A percentile compares a stretch with the other conserved stretches of the same genome.
Conservation (phyloP, 495 filamentous ascomycete species). For the Penicillium coprophilum region DNA sequence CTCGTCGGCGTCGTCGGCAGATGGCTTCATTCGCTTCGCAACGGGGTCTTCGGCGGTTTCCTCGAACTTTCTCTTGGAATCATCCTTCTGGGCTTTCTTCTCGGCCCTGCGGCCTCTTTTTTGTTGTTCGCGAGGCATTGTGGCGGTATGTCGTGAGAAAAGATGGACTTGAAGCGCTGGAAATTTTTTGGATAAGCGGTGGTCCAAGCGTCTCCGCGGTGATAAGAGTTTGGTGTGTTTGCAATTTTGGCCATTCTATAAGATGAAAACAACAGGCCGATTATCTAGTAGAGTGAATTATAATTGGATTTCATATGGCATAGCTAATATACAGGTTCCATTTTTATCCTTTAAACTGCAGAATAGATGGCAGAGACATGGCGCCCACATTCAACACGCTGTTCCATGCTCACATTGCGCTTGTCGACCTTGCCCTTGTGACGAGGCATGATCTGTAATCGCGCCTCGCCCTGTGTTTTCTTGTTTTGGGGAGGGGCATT, state of each 20-base stretch:
- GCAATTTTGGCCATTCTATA: slow-evolving; percentile 16
- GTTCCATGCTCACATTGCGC: slow-evolving; percentile 72
- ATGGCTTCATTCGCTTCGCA: slow-evolving; percentile 42
- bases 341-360: slow-evolving; percentile 25
- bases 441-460: slow-evolving; percentile 83
- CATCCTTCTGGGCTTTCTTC: slow-evolving; percentile 47
- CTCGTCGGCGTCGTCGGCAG: slow-evolving; percentile 20
- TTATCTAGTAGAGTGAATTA: slow-evolving; percentile 6
- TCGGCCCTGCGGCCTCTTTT: slow-evolving; percentile 67
- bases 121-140: slow-evolving; percentile 59
- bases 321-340: slow-evolving; percentile 28
- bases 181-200: slow-evolving; percentile 46
- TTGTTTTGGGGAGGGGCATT: slow-evolving; percentile 60
- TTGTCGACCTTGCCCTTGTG: slow-evolving; percentile 65
- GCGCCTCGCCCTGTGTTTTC: slow-evolving; percentile 59
- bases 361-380: slow-evolving; percentile 80
- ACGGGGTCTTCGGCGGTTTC: slow-evolving; percentile 40
- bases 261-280: neutral
- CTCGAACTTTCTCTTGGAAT: slow-evolving; percentile 44
- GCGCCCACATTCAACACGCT: slow-evolving; percentile 84
- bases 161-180: slow-evolving; percentile 14
- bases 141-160: slow-evolving; percentile 18
- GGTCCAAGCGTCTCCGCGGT: slow-evolving; percentile 42
- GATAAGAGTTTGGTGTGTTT: slow-evolving; percentile 31
- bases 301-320: slow-evolving; percentile 12